Evolutionary conservation across 2,329 filamentous ascomycete species (phyloP).

Genomic region (Dactylellina haptotyla): DNA sequence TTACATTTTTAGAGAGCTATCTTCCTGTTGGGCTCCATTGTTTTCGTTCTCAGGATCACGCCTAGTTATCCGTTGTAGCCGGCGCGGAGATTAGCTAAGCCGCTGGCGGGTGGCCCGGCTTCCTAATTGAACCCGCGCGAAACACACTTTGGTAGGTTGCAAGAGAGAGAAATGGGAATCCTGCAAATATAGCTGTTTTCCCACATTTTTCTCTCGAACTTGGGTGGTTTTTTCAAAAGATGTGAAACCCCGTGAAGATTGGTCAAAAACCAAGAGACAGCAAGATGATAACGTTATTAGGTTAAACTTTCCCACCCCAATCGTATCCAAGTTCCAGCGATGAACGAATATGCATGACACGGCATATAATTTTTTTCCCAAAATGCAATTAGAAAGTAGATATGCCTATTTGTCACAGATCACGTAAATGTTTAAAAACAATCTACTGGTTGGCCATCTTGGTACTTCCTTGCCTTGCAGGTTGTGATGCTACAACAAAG

Average conservation of each 20-base stretch:
- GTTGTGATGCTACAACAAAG: neutral
- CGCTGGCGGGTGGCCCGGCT: conserved; percentile 3
- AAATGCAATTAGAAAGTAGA: no score
- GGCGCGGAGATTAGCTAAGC: conserved; percentile 52
- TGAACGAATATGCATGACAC: neutral
- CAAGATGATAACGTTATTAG: conserved; percentile 27
- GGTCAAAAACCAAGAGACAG: neutral
- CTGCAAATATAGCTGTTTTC: conserved; percentile 33
- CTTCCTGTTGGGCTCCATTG: neutral
- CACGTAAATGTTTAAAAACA: no score
- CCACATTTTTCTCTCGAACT: conserved; percentile 6
- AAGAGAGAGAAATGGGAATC: neutral
- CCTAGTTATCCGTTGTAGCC: conserved; percentile 21
- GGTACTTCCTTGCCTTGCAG: neutral
- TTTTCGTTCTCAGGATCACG: neutral
- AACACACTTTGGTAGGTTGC: conserved; percentile 11
- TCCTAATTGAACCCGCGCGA: neutral
- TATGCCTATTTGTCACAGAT: no score
- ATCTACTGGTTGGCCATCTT: no score
- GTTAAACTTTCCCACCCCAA: neutral
- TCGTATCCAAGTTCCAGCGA: neutral
- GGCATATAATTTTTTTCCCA: neutral
- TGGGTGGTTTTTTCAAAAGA: neutral
- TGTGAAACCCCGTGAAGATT: neutral
- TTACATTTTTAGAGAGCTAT: no score